Conservation (phyloP, 768 basidiomycete species). For the Russula vinacea region DNA sequence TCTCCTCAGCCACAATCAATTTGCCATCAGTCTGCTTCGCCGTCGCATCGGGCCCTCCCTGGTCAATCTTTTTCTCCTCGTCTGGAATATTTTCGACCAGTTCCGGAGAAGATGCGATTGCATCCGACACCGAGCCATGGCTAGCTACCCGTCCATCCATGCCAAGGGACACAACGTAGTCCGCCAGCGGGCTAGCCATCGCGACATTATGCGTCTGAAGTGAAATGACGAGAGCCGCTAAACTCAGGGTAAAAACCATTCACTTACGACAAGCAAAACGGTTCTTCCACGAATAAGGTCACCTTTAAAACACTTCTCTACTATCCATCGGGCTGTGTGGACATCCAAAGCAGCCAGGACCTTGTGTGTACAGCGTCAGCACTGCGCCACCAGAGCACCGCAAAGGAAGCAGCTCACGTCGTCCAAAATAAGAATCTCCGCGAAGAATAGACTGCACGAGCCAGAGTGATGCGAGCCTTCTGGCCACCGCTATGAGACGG, state of each 20-base stretch:
- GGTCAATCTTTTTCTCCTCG: conserved; percentile 33
- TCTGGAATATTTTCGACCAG: conserved; percentile 31
- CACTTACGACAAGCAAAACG: conserved; percentile 49
- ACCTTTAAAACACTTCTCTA: conserved; percentile 49
- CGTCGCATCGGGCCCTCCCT: conserved; percentile 26
- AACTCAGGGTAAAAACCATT: background rate
- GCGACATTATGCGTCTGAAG: conserved; percentile 52
- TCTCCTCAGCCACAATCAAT: conserved; percentile 63
- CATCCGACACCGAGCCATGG: conserved; percentile 50
- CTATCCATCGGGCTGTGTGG: conserved; percentile 51
- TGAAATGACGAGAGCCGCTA: background rate
- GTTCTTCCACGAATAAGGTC: conserved; percentile 50
- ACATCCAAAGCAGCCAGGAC: conserved; percentile 52
- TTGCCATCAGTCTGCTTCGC: conserved; percentile 45
- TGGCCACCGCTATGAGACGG: conserved; percentile 46
- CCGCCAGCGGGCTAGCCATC: conserved; percentile 51
- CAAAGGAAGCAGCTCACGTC: conserved; percentile 46
- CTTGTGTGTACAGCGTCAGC: conserved; percentile 23
- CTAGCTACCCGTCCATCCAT: conserved; percentile 50
- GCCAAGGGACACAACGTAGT: conserved; percentile 55
- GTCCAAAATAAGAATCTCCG: conserved; percentile 64
- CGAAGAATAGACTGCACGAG: conserved; percentile 57
- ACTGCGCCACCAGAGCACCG: background rate
- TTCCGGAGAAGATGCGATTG: conserved; percentile 39
- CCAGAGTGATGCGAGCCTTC: conserved; percentile 56